Percentiles rank a stretch among this genome's conserved stretches.
phyloP scores from a whole-genome alignment of 768 basidiomycete genomes.

The Trametopsis cervina region DNA sequence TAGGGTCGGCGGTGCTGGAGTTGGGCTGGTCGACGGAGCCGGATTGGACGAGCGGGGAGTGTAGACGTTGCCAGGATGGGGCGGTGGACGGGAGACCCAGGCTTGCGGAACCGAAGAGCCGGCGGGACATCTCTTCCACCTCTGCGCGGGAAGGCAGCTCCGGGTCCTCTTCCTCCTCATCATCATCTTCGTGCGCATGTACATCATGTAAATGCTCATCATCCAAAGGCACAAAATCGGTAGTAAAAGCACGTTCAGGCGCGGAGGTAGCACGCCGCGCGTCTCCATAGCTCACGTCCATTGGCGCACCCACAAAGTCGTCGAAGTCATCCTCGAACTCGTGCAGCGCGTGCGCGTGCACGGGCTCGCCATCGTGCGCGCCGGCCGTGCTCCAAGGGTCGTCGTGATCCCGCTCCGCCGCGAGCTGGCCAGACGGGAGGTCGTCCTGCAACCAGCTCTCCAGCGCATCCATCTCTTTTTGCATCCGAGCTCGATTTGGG shows the following conservation, averaged over 20 bases:
- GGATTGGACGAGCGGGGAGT: neutral
- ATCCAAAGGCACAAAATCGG: neutral
- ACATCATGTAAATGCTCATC: neutral
- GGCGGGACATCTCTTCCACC: slow-evolving; percentile 24
- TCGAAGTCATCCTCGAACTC: slow-evolving; percentile 80
- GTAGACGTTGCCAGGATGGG: neutral
- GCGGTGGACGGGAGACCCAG: slow-evolving; percentile 1
- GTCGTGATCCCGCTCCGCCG: slow-evolving; percentile 12
- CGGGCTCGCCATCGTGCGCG: slow-evolving; percentile 12
- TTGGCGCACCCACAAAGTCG: slow-evolving; percentile 61
- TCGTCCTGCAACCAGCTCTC: slow-evolving; percentile 58
- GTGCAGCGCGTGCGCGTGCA: slow-evolving; percentile 13
- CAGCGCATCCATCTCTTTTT: slow-evolving; percentile 50
- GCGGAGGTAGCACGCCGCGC: neutral
- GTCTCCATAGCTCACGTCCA: slow-evolving; percentile 1
- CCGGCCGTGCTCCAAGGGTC: slow-evolving; percentile 18
- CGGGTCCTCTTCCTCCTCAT: slow-evolving; percentile 13
- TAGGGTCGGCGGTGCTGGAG: no score
- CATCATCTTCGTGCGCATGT: no score
- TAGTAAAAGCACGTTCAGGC: neutral
- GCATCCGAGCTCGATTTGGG: slow-evolving; percentile 27
- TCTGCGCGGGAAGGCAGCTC: slow-evolving; percentile 25
- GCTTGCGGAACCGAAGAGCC: slow-evolving; percentile 21
- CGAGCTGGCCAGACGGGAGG: neutral
- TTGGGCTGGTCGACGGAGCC: neutral